These are phyloP conservation scores for Ceratobasidium sp. DNA, from an alignment of 1,284 basidiomycete species.

Conservation along the genomic window DNA sequence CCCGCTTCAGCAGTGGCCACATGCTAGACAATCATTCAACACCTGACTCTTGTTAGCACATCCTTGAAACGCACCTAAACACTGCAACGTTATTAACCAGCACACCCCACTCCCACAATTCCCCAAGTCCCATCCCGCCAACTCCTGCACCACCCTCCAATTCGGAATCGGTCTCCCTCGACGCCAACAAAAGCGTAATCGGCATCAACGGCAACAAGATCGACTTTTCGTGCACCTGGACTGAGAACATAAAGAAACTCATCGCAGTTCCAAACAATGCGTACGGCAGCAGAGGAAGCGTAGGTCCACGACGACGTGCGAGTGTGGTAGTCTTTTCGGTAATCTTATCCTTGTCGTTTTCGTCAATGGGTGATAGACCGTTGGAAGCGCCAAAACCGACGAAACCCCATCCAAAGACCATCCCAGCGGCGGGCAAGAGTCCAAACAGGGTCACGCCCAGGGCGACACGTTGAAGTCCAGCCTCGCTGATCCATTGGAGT, in stretches of 20 bases:
- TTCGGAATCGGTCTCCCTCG: slow-evolving; percentile 49
- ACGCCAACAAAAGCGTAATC: slow-evolving; percentile 77
- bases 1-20: slow-evolving; percentile 85
- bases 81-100: slow-evolving; percentile 86
- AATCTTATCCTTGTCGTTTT: background rate
- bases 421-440: slow-evolving; percentile 54
- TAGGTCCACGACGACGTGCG: slow-evolving; percentile 49
- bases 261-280: slow-evolving; percentile 75
- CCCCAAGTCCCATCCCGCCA: slow-evolving; percentile 37
- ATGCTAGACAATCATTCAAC: slow-evolving; percentile 60
- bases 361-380: background rate
- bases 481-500: slow-evolving; percentile 54
- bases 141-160: slow-evolving; percentile 53
- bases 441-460: slow-evolving; percentile 53
- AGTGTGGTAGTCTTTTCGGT: background rate
- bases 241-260: slow-evolving; percentile 94
- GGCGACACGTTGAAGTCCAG: slow-evolving; percentile 38
- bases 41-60: background rate
- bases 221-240: slow-evolving; percentile 95
- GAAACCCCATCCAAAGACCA: slow-evolving; percentile 43
- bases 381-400: background rate
- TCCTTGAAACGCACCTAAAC: slow-evolving; percentile 69
- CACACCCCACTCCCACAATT: slow-evolving; percentile 77
- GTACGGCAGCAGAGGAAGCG: slow-evolving; percentile 68
- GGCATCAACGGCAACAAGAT: slow-evolving; percentile 89